phyloP scores from a whole-genome alignment of 192 early-diverging fungal genomes.

The Mycoemilia scoparia region DNA sequence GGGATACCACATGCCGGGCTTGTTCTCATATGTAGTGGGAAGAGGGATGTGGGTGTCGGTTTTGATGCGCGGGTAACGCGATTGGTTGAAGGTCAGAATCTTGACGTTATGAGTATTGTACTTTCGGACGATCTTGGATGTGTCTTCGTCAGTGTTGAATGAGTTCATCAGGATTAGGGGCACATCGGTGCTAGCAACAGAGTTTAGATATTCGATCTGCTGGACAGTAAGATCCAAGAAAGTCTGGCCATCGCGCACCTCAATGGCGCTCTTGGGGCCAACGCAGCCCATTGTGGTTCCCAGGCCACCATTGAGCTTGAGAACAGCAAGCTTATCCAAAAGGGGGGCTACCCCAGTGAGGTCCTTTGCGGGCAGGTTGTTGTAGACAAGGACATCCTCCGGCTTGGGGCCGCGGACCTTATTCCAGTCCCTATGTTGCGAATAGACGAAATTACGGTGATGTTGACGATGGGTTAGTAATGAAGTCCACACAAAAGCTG shows the following conservation, averaged over 20 bases:
- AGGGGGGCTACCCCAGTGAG: constrained; percentile 29
- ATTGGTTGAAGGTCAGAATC: constrained; percentile 96
- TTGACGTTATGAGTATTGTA: constrained; percentile 81
- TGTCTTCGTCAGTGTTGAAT: constrained; percentile 99
- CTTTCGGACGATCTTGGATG: constrained; percentile 94
- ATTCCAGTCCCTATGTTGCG: constrained; percentile 70
- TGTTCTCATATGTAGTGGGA: constrained; percentile 48
- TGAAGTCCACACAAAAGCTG: background rate
- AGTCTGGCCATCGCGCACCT: constrained; percentile 95
- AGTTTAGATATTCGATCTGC: constrained; percentile 97
- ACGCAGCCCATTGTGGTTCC: constrained; percentile 99
- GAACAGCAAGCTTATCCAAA: constrained; percentile 82
- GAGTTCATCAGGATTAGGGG: constrained; percentile 99
- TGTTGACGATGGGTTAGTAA: background rate
- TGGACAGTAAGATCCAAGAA: constrained; percentile 96
- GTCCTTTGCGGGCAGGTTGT: constrained; percentile 33
- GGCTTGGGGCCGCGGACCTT: constrained; percentile 81
- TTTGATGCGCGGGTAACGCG: constrained; percentile 77
- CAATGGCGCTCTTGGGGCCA: constrained; percentile 95
- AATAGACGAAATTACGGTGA: background rate
- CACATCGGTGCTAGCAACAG: constrained; percentile 68
- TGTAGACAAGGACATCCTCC: constrained; percentile 76
- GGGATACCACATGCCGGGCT: constrained; percentile 51
- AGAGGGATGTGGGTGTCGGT: constrained; percentile 83
- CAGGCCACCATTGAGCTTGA: constrained; percentile 98